Evolutionary conservation across 1,139 yeast genomes (phyloP), one percentile per base, ranked within the genome.

Genomic region (Nakaseomyces uthaithaninus): DNA sequence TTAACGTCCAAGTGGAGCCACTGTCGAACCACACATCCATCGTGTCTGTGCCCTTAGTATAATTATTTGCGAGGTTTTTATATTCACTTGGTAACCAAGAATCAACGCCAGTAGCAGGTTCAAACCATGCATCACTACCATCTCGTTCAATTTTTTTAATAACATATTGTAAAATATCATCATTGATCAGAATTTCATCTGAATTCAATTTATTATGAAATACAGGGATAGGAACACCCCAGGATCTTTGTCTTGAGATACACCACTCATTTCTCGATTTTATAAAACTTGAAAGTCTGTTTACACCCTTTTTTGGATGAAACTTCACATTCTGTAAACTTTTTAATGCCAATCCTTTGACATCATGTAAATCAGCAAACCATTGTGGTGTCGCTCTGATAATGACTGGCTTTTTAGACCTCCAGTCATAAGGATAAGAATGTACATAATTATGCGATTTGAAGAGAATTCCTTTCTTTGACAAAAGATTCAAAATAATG

Each of bases 1-100:
- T 66, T 34, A 77, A 74, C 5, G 80, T 74, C 98, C 98, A 91
- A 26, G 94, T 80, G 1, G 94, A 77, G 0, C 99, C 99, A 30
- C 95, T 84, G 59, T 91, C 99, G 65, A 91, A 89, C 99, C 99
- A 91, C 8, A 91, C 98, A 62, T 91, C 99, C 89, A 91, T 83
- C 0, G 98, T 91, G 52, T 93, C 98, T 39, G 68, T 73, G 1
- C 95, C 91, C 52, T 85, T 81, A 22, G 57, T 50, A 48, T 69
- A 80, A 1, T 63, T 50, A 2, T 57, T 45, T 0, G 79, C 77
- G 11, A 57, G 52, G 16, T 56, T 53, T 11, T 60, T 53, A 40
- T 60, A 65, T 11, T 67, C 56, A 3, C 54, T 54, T 0, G 96
- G 95, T 15, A 91, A 61, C 96, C 97, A 91, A 43, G 77, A 70